Evolutionary conservation across 2,329 filamentous ascomycete genomes (phyloP), one percentile per base, ranked within the genome.

Genomic region (Leptodontidium sp.): DNA sequence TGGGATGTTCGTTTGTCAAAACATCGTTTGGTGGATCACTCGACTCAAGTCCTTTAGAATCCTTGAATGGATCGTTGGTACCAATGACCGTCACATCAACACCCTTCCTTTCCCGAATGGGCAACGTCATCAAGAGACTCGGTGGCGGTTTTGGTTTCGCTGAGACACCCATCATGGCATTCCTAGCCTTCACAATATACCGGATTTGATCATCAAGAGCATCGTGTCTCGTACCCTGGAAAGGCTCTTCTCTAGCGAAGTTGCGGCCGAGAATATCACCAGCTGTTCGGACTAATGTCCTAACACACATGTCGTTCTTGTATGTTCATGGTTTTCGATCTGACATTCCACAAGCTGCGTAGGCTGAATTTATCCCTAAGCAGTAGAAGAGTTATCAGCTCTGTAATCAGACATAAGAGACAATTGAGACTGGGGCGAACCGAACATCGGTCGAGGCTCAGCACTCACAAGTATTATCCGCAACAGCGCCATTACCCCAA

Each of bases 191-290:
- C 2, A 72, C 72, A 24, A 72, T 45, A 61, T 73, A 73, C 1
- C 21, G 21, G 29, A 73, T 64, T 43, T 72, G 72, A 63, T 73
- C 72, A 55, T 71, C 67, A 9, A 73, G 62, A 0, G 72, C 70
- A 59, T 59, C 57, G 66, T 73, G 72, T 32, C 65, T 70, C 6
- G 12, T 61, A 21, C 69, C 69, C 32, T 57, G 40, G 14, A 64
- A 67, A 6, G 3, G 21, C 12, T 61, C 40, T 40, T 59, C 32
- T 64, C 38, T 24, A 6, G 11, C 40, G 45, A 61, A 72, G 12
- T 73, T 59, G 17, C 59, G 62, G 21, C 66, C 69, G 4, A 66
- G 61, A 21, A 67, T 62, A 47, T 45, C n/a, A 4, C 15, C 45
- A 17, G 43, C 61, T 40, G 68, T 61, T 17, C 63, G 64, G 2